A percentile compares a stretch with the other conserved stretches of the same genome.
These are phyloP conservation scores for Panicum hallii DNA, from an alignment of 202 grass and related monocot species.

Conservation along the genomic window DNA sequence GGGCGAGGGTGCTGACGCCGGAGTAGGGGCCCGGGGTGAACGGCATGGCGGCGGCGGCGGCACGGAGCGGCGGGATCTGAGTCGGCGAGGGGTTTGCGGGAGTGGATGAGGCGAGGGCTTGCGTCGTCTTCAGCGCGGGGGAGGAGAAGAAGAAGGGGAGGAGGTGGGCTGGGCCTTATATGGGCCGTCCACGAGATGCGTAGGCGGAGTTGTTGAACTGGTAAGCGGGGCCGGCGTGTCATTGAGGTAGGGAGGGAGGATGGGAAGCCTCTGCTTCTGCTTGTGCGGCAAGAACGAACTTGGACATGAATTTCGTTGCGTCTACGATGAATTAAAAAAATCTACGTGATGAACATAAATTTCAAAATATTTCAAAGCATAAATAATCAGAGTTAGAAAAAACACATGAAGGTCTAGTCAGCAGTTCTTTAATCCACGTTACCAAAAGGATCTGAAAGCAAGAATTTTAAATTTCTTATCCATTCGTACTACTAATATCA, in stretches of 20 bases:
- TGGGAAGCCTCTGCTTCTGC: not conserved
- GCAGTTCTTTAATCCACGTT: too few species aligned
- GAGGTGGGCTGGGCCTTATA: conserved; percentile 22
- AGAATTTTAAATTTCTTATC: not conserved
- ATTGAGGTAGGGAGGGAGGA: not conserved
- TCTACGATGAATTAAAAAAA: not conserved
- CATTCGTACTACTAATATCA: not conserved
- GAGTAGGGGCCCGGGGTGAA: conserved; percentile 84
- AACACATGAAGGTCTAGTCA: not conserved
- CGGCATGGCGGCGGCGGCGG: conserved; percentile 58
- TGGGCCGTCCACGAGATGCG: conserved; percentile 18
- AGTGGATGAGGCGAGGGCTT: not conserved
- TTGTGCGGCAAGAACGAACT: not conserved
- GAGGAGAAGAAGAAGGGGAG: not conserved
- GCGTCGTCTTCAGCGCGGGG: conserved; percentile 11
- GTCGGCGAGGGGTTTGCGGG: conserved; percentile 23
- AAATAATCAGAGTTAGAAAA: not conserved
- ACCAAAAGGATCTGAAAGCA: not conserved
- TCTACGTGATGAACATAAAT: not conserved
- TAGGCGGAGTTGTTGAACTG: not conserved
- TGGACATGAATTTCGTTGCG: not conserved
- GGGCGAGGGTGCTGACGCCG: conserved; percentile 84
- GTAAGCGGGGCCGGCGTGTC: conserved; percentile 10
- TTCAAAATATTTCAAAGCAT: not conserved
- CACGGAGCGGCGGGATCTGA: conserved; percentile 26